Conservation (phyloP, 1,284 basidiomycete genomes). For the Veloboletus limbatus region DNA sequence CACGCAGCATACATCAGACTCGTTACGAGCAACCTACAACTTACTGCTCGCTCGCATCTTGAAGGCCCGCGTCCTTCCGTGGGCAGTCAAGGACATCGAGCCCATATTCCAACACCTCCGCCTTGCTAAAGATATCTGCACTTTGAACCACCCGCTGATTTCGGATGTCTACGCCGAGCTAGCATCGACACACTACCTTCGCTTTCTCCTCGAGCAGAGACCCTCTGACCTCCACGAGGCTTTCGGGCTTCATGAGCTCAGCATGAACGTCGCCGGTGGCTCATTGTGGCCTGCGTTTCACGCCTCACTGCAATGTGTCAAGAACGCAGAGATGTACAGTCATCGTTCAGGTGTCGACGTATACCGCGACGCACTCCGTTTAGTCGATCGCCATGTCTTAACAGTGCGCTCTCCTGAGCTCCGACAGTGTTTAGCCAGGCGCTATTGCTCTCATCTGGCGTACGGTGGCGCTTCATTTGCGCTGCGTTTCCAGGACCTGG, state of each 20-base stretch:
- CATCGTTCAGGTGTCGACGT: conserved; percentile 28
- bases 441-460: conserved; percentile 15
- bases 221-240: conserved; percentile 28
- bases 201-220: conserved; percentile 21
- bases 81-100: conserved; percentile 17
- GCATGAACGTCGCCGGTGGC: conserved; percentile 19
- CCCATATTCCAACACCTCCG: conserved; percentile 24
- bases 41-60: conserved; percentile 24
- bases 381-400: conserved; percentile 15
- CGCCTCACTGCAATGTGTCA: conserved; percentile 23
- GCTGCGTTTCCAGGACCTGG: conserved; percentile 17
- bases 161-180: conserved; percentile 28
- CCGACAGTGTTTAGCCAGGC: conserved; percentile 16
- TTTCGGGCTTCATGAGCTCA: conserved; percentile 26
- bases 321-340: conserved; percentile 19
- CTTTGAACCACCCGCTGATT: conserved; percentile 14
- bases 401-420: conserved; percentile 20
- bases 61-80: conserved; percentile 22
- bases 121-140: conserved; percentile 22
- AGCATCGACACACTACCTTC: conserved; percentile 26
- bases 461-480: conserved; percentile 23
- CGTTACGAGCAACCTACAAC: conserved; percentile 17
- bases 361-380: conserved; percentile 22
- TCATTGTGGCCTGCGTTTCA: conserved; percentile 21
- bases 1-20: conserved; percentile 6